Evolutionary conservation across 2,329 filamentous ascomycete species (phyloP), one percentile per base, ranked within the genome.

Genomic region (Colletotrichum chlorophyti): DNA sequence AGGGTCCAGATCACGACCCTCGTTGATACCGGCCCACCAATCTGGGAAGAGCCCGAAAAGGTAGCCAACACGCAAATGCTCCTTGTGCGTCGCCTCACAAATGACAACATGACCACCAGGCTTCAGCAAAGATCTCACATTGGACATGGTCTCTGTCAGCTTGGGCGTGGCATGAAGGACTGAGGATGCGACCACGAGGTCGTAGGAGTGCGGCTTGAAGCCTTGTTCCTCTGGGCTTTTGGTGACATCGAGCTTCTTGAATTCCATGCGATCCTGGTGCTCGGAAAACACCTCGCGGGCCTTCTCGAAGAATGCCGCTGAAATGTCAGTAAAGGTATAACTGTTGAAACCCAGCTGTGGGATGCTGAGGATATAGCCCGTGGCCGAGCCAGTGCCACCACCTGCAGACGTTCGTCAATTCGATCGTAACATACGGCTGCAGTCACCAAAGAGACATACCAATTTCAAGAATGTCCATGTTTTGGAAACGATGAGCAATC

Each of bases 181-280:
- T 26, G 67, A 68, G 2, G 68, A 58, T 7, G 70, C 66, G 21
- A 72, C 24, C 27, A 74, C 47, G 3, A 73, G 47, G 42, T 72
- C 70, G 46, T 66, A 73, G 3, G 58, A 61, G 2, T 60, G 53
- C 0, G 48, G 42, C 7, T 64, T 58, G 32, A 70, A 73, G 6
- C 69, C 70, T 42, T 72, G 70, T 17, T 64, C 62, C 5, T 61
- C 14, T 1, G 69, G 65, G 27, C 68, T 62, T 10, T 59, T 59
- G 47, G 70, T 62, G 15, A 74, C 67, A 41, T 78, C 70, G 2
- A 78, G 65, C 15, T 63, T 51, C 6, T 34, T 26, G 17, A 17
- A 49, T 15, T 31, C 34, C 51, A 54, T 54, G 21, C 32, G 35
- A n/a, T 41, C 51, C 11, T 41, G 31, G 12, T 48, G 5, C 11